Conservation (phyloP, 768 basidiomycete species). For the Lactifluus piperatus region DNA sequence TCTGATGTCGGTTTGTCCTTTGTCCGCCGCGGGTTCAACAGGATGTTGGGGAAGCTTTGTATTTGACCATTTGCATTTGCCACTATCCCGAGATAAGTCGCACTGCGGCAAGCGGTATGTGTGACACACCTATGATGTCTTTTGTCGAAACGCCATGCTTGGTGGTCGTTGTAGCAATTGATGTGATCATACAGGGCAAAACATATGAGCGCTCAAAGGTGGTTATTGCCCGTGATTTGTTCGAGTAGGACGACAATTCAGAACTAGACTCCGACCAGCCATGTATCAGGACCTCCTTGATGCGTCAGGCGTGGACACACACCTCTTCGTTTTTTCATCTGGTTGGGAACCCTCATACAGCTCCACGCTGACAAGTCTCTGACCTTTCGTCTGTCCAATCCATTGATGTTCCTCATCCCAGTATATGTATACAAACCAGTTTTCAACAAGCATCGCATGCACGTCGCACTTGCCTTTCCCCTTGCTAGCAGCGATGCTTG, state of each 20-base stretch:
- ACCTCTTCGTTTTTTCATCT: slow-evolving; percentile 72
- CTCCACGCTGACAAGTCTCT: slow-evolving; percentile 75
- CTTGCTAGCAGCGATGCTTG: slow-evolving; percentile 38
- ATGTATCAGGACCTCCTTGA: not conserved
- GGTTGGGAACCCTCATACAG: slow-evolving; percentile 68
- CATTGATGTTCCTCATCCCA: slow-evolving; percentile 51
- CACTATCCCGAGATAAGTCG: slow-evolving; percentile 37
- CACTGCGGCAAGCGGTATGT: not conserved
- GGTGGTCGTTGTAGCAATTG: slow-evolving; percentile 69
- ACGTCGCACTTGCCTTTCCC: slow-evolving; percentile 47
- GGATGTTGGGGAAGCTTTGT: slow-evolving; percentile 58
- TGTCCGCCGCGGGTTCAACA: slow-evolving; percentile 81
- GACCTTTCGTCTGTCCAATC: slow-evolving; percentile 48
- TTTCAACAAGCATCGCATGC: slow-evolving; percentile 66
- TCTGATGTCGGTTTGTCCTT: slow-evolving; percentile 62
- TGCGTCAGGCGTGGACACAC: not conserved
- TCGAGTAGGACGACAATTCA: slow-evolving; percentile 46
- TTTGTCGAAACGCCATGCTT: slow-evolving; percentile 84
- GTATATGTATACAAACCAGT: slow-evolving; percentile 90
- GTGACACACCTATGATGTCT: slow-evolving; percentile 71
- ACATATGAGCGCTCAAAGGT: slow-evolving; percentile 62
- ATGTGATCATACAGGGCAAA: slow-evolving; percentile 58
- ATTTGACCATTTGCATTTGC: slow-evolving; percentile 70
- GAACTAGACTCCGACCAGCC: slow-evolving; percentile 30
- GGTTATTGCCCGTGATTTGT: slow-evolving; percentile 44